Percentiles rank a stretch among this genome's conserved stretches.
phyloP scores from a whole-genome alignment of 2,329 filamentous ascomycete genomes.

The Aspergillus ustus region DNA sequence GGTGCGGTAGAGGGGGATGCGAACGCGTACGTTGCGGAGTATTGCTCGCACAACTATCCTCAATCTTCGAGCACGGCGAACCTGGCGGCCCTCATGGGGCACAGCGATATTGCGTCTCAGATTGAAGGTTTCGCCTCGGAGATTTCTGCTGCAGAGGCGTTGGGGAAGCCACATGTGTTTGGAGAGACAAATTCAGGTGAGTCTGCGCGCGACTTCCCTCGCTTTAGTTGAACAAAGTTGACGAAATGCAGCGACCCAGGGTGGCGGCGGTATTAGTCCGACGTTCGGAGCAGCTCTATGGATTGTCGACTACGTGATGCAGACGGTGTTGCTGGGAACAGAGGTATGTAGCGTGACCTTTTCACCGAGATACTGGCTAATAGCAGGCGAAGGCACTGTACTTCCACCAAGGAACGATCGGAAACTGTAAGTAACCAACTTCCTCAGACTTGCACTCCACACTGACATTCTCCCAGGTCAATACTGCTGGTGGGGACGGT shows the following conservation, averaged over 20 bases:
- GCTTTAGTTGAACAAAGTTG: background rate
- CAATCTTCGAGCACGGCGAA: slow-evolving; percentile 44
- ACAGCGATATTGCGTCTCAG: slow-evolving; percentile 47
- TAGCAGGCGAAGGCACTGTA: slow-evolving; percentile 38
- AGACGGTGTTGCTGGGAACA: slow-evolving; percentile 37
- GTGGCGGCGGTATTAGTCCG: slow-evolving; percentile 48
- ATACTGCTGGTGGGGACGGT: slow-evolving; percentile 56
- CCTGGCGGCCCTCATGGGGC: slow-evolving; percentile 52
- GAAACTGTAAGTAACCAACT: slow-evolving; percentile 48
- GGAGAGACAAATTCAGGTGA: slow-evolving; percentile 57
- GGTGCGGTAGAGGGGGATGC: slow-evolving; percentile 43
- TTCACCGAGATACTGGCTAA: background rate
- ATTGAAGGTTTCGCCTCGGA: slow-evolving; percentile 48
- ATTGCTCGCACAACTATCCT: slow-evolving; percentile 57
- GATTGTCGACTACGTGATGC: slow-evolving; percentile 55
- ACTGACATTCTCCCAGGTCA: slow-evolving; percentile 32
- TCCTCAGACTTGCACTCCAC: background rate
- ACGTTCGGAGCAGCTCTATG: slow-evolving; percentile 57
- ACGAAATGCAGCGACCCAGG: slow-evolving; percentile 37
- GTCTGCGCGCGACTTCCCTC: background rate
- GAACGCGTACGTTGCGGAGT: slow-evolving; percentile 47
- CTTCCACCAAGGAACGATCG: slow-evolving; percentile 58
- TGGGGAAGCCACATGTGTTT: slow-evolving; percentile 53
- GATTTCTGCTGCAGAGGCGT: slow-evolving; percentile 42
- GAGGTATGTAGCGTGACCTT: slow-evolving; percentile 4